Evolutionary conservation across 1,284 basidiomycete genomes (phyloP).

Genomic region (Mycosarcoma mackinlayi): DNA sequence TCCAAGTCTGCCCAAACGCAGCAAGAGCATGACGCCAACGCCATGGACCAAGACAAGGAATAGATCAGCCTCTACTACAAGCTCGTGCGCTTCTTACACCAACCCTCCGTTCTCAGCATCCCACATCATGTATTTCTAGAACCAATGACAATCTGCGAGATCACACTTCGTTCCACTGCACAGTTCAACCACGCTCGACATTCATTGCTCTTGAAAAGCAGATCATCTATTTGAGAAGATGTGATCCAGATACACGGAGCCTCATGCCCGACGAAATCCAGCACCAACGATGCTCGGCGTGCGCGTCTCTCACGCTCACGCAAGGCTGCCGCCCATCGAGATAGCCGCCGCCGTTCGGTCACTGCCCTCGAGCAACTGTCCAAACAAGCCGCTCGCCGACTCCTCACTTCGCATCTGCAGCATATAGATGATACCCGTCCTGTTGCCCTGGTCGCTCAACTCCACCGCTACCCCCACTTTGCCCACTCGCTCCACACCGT

Average conservation of each 20-base stretch:
- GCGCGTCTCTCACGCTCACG: too few relatives aligned
- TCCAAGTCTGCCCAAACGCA: neutral
- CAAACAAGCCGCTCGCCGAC: constrained; percentile 84
- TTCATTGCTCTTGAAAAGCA: neutral
- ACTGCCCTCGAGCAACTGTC: constrained; percentile 86
- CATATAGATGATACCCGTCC: constrained; percentile 99
- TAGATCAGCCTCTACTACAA: neutral
- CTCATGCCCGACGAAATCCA: too few relatives aligned
- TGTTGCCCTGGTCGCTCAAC: constrained; percentile 84
- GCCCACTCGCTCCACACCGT: constrained; percentile 96
- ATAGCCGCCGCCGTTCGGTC: constrained; percentile 72
- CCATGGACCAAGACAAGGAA: constrained; percentile 35
- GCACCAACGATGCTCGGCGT: too few relatives aligned
- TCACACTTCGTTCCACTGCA: too few relatives aligned
- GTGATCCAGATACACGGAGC: neutral
- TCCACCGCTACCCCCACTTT: constrained; percentile 98
- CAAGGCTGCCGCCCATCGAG: constrained; percentile 27
- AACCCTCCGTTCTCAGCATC: neutral
- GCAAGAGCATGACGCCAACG: constrained; percentile 4
- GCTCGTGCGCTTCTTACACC: neutral
- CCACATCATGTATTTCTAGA: constrained; percentile 10
- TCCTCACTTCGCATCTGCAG: constrained; percentile 81
- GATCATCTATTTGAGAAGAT: too few relatives aligned
- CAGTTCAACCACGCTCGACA: too few relatives aligned
- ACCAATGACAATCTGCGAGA: constrained; percentile 1